phyloP scores from a whole-genome alignment of 352 stramenopile genomes.

The Salisapilia sapeloensis region DNA sequence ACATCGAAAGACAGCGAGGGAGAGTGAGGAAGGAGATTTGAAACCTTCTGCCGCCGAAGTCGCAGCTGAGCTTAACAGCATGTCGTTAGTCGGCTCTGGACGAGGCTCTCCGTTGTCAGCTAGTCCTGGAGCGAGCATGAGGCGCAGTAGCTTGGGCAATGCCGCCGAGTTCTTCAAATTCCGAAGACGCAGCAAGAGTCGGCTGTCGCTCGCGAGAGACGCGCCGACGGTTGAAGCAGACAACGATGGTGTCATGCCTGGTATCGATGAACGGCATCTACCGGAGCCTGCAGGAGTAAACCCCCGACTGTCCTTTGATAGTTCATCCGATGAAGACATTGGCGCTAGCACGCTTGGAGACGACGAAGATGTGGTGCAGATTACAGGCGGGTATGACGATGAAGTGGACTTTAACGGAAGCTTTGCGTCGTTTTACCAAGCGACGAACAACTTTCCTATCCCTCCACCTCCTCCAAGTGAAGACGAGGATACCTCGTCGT shows the following conservation, averaged over 20 bases:
- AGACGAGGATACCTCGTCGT: slow-evolving; percentile 46
- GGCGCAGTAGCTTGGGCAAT: slow-evolving; percentile 68
- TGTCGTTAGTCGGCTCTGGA: slow-evolving; percentile 9
- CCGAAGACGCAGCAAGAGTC: slow-evolving; percentile 71
- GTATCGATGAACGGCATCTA: slow-evolving; percentile 49
- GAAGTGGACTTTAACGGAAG: slow-evolving; percentile 35
- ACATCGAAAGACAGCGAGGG: slow-evolving; percentile 36
- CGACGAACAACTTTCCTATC: slow-evolving; percentile 37
- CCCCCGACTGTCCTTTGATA: neutral
- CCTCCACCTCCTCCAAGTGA: slow-evolving; percentile 39
- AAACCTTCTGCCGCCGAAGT: slow-evolving; percentile 28
- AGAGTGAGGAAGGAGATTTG: slow-evolving; percentile 26
- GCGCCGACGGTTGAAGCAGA: slow-evolving; percentile 19
- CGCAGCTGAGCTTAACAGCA: slow-evolving; percentile 39
- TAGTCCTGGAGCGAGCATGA: slow-evolving; percentile 12
- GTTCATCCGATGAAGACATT: slow-evolving; percentile 36
- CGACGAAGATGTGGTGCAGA: slow-evolving; percentile 42
- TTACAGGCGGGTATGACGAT: slow-evolving; percentile 44
- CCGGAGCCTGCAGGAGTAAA: slow-evolving; percentile 1
- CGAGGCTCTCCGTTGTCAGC: neutral
- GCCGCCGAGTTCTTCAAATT: slow-evolving; percentile 78
- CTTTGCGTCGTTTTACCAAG: slow-evolving; percentile 71
- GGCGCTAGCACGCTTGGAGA: slow-evolving; percentile 38
- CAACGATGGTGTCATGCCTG: slow-evolving; percentile 26
- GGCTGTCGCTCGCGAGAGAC: slow-evolving; percentile 57